phyloP scores from a whole-genome alignment of 2,329 filamentous ascomycete species.

The Cladosporium sp. region DNA sequence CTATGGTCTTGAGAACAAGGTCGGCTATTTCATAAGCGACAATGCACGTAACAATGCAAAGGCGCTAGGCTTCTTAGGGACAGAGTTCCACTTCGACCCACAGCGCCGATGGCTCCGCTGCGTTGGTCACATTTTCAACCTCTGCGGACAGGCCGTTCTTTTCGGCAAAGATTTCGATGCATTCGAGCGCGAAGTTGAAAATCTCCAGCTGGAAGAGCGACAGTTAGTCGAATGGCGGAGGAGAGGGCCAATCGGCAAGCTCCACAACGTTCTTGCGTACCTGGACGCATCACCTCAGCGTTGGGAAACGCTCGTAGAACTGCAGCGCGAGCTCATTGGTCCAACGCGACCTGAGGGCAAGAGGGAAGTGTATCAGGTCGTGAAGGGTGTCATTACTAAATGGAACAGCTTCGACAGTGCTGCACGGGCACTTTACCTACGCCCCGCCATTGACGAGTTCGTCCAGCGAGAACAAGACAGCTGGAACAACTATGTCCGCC shows the following conservation, averaged over 20 bases:
- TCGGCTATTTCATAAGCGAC: slow-evolving; percentile 17
- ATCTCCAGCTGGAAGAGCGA: slow-evolving; percentile 10
- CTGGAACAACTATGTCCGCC: slow-evolving; percentile 4
- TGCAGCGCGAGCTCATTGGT: slow-evolving; percentile 8
- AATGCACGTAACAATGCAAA: slow-evolving; percentile 18
- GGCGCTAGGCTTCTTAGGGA: not conserved
- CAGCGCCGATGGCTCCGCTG: slow-evolving; percentile 11
- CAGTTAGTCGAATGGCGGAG: slow-evolving; percentile 12
- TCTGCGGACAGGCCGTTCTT: slow-evolving; percentile 13
- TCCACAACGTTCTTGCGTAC: slow-evolving; percentile 14
- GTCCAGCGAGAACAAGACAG: not conserved
- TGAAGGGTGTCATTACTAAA: slow-evolving; percentile 9
- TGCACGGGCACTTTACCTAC: slow-evolving; percentile 13
- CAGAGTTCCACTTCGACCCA: not conserved
- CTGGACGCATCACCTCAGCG: slow-evolving; percentile 11
- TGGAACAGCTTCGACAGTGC: slow-evolving; percentile 13
- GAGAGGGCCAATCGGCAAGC: slow-evolving; percentile 12
- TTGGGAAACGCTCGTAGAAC: slow-evolving; percentile 1
- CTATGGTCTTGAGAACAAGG: not conserved
- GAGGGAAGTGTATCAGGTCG: slow-evolving; percentile 9
- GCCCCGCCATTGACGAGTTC: slow-evolving; percentile 11
- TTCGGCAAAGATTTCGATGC: not conserved
- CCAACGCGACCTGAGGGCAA: slow-evolving; percentile 6
- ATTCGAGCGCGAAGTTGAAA: not conserved
- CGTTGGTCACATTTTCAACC: slow-evolving; percentile 15